phyloP scores from a whole-genome alignment of 805 yeast species.

The Schwanniomyces vanrijiae region DNA sequence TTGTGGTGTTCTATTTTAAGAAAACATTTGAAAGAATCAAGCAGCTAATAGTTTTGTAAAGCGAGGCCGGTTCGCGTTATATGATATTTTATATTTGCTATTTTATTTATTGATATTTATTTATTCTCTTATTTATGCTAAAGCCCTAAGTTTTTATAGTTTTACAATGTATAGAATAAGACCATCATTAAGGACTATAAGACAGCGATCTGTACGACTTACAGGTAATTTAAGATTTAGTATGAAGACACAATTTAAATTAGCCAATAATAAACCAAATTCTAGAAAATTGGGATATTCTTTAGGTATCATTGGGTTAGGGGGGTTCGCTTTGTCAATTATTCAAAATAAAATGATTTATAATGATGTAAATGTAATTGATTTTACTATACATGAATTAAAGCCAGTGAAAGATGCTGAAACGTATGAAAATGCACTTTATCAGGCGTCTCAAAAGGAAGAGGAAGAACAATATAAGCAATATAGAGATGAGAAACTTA shows the following conservation, averaged over 20 bases:
- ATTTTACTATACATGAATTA: conserved; percentile 37
- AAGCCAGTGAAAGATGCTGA: conserved; percentile 50
- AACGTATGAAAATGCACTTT: conserved; percentile 71
- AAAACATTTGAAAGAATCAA: conserved; percentile 19
- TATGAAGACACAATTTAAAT: neutral
- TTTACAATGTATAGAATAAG: neutral
- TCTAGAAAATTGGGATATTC: conserved; percentile 1
- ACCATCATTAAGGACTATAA: neutral
- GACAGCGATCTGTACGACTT: neutral
- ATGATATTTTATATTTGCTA: neutral
- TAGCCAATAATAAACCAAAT: neutral
- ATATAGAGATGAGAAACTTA: conserved; percentile 27
- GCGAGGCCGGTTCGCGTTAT: neutral
- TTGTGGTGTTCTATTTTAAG: conserved; percentile 48
- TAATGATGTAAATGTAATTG: conserved; percentile 33
- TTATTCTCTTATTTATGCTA: neutral
- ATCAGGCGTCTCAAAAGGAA: conserved; percentile 58
- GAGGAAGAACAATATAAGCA: conserved; percentile 34
- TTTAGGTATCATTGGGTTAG: conserved; percentile 7
- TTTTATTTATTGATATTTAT: neutral
- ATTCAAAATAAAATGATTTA: conserved; percentile 1
- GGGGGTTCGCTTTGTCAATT: conserved; percentile 2
- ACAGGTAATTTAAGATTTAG: neutral
- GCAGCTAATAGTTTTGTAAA: neutral
- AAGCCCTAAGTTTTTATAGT: too few species aligned